Conservation (phyloP, 495 filamentous ascomycete genomes). For the Cercophora scortea region DNA sequence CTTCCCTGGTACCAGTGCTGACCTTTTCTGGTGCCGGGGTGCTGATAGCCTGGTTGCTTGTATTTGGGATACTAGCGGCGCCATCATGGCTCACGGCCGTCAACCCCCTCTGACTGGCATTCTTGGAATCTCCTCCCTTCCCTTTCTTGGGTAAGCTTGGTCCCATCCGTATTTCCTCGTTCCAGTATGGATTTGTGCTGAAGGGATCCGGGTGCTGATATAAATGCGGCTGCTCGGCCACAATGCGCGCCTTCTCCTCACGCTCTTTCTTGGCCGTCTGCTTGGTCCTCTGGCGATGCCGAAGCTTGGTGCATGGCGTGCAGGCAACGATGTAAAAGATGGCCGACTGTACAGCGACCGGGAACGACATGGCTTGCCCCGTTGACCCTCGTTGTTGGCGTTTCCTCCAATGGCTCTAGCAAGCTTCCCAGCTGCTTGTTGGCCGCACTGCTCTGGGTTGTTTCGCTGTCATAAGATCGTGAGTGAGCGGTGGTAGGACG, state of each 20-base stretch:
- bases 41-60: conserved; percentile 16
- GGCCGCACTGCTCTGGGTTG: too few species aligned
- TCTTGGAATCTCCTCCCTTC: conserved; percentile 39
- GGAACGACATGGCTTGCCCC: conserved; percentile 41
- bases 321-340: conserved; percentile 82
- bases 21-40: conserved; percentile 14
- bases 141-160: conserved; percentile 63
- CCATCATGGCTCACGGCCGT: conserved; percentile 35
- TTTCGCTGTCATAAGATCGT: too few species aligned
- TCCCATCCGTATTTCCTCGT: conserved; percentile 72
- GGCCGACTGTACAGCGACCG: conserved; percentile 61
- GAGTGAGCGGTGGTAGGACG: too few species aligned
- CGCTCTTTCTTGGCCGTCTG: conserved; percentile 55
- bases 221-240: conserved; percentile 59
- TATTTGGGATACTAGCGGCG: conserved; percentile 22
- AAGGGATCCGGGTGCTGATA: conserved; percentile 77
- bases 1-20: conserved; percentile 14
- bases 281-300: conserved; percentile 55
- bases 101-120: conserved; percentile 40
- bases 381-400: too few species aligned
- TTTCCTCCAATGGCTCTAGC: too few species aligned
- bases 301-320: conserved; percentile 64
- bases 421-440: too few species aligned
- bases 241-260: conserved; percentile 48
- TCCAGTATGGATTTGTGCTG: conserved; percentile 79